phyloP scores from a whole-genome alignment of 352 stramenopile genomes.

The Peronospora destructor region DNA sequence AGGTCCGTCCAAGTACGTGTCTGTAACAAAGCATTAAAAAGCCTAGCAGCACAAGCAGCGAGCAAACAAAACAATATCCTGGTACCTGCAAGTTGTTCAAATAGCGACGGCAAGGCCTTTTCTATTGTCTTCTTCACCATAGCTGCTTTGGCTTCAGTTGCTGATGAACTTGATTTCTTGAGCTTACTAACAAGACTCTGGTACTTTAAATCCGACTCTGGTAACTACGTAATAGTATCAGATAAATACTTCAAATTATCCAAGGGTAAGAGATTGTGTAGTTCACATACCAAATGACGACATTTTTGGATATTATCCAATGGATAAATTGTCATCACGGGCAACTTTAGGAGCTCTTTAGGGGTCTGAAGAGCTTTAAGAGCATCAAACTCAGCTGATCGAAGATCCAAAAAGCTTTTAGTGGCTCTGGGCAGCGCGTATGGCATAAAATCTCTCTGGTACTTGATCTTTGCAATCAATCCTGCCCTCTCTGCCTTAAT shows the following conservation, averaged over 20 bases:
- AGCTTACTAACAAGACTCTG: conserved; percentile 31
- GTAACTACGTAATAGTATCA: conserved; percentile 40
- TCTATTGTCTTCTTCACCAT: conserved; percentile 4
- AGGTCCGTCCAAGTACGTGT: conserved; percentile 78
- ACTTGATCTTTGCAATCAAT: conserved; percentile 14
- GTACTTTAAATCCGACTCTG: conserved; percentile 45
- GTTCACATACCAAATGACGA: conserved; percentile 45
- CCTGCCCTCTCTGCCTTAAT: neutral
- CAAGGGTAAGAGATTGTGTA: neutral
- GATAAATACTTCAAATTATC: neutral
- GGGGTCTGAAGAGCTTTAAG: conserved; percentile 34
- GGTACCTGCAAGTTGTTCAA: conserved; percentile 50
- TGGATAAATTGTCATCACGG: conserved; percentile 27
- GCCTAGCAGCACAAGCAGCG: neutral
- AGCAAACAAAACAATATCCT: conserved; percentile 3
- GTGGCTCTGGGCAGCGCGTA: conserved; percentile 13
- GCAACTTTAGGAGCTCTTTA: conserved; percentile 21
- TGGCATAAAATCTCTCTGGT: conserved; percentile 33
- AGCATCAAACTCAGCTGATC: conserved; percentile 45
- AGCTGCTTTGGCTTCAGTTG: conserved; percentile 13
- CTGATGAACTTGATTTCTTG: conserved; percentile 25
- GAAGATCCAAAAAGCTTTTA: conserved; percentile 41
- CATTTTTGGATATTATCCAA: conserved; percentile 89
- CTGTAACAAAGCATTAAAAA: conserved; percentile 13
- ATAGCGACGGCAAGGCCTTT: conserved; percentile 29